Evolutionary conservation across 2,329 filamentous ascomycete species (phyloP), one percentile per base, ranked within the genome.

Genomic region (Fonsecaea pugnacius): DNA sequence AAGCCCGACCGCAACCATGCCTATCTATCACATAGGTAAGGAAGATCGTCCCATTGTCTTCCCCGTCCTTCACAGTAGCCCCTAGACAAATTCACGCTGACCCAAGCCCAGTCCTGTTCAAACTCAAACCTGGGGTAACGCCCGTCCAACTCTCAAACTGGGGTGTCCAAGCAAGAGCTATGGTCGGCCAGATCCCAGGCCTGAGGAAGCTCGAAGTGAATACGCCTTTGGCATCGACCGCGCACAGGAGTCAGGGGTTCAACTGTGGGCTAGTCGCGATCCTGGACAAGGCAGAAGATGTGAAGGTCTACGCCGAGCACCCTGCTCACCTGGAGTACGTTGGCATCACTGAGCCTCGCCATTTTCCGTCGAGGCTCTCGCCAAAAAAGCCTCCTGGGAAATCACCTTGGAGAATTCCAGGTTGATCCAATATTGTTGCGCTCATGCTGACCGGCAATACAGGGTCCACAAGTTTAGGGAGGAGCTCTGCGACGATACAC

Each of bases 201-300:
- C 68, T 80, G 43, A 27, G 73, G 8, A 77, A 75, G 48, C 60
- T 80, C 4, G 72, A 80, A 63, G 67, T 74, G 21, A 74, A 74
- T 38, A 65, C 69, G 7, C 79, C 79, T 3, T 66, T 80, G 21
- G 72, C 76, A 0, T 75, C 77, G 27, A 79, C 76, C 14, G 75
- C 79, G 4, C 72, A 77, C 35, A 74, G 79, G 40, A 75, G 78
- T 21, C 75, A 81, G 59, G 80, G 80, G 0, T 82, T 77, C 62
- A 72, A 82, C 70, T 75, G 80, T 73, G 79, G 76, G 2, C 65
- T 82, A 10, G 75, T 82, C n/a, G 79, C 80, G 4, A 73, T 80
- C 5, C 63, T 82, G 68, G 80, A 82, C 66, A 78, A 76, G 48
- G 65, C 75, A 2, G 78, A 78, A 38, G 73, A 80, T 72, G 67